A percentile compares a stretch with the other conserved stretches of the same genome.
Conservation (phyloP, 441 rosid species). For the Arabidopsis hybrid region DNA sequence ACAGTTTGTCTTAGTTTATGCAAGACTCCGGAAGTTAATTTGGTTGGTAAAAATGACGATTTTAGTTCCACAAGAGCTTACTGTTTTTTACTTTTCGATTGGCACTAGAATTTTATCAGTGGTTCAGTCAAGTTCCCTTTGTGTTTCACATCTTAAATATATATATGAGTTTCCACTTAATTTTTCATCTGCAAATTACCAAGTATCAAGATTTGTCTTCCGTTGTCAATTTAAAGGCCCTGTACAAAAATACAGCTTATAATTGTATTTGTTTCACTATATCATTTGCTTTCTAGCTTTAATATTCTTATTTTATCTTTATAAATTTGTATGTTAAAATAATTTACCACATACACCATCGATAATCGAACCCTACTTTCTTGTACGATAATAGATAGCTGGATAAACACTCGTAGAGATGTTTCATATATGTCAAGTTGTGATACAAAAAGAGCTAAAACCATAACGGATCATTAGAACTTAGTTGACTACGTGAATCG, state of each 20-base stretch:
- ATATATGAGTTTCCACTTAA: neutral
- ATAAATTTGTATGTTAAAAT: neutral
- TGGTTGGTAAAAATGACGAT: too few relatives aligned
- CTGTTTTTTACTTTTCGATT: neutral
- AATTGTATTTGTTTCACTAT: neutral
- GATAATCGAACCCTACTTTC: neutral
- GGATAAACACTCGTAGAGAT: slow-evolving; percentile 3
- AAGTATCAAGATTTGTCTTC: neutral
- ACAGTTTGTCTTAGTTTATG: neutral
- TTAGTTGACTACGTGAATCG: slow-evolving; percentile 35
- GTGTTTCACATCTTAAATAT: too few relatives aligned
- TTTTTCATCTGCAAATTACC: neutral
- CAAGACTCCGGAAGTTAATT: neutral
- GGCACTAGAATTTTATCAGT: neutral
- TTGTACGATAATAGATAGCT: neutral
- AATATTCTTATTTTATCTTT: neutral
- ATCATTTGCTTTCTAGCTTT: neutral
- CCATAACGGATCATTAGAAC: slow-evolving; percentile 21
- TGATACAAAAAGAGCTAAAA: slow-evolving; percentile 28
- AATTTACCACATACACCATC: neutral
- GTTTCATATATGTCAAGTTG: slow-evolving; percentile 30
- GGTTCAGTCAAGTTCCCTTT: neutral
- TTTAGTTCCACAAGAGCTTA: neutral
- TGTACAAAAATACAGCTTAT: neutral
- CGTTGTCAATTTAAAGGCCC: neutral